These are phyloP conservation scores for Psophocarpus tetragonolobus DNA, from an alignment of 306 rosid genomes.

Conservation along the genomic window DNA sequence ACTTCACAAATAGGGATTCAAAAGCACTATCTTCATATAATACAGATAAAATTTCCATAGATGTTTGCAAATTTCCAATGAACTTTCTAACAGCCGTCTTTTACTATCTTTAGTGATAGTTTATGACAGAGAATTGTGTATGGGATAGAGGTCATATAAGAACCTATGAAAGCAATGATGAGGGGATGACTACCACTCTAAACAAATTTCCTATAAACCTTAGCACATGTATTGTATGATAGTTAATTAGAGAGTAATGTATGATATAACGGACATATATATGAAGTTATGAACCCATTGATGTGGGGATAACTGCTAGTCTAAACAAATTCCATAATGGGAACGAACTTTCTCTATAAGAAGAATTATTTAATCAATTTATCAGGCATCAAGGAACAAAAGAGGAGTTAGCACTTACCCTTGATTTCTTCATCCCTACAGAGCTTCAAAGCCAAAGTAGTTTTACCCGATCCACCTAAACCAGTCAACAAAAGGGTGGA, in stretches of 20 bases:
- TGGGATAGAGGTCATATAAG: neutral
- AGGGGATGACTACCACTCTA: neutral
- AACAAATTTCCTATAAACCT: neutral
- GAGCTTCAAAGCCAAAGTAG: slow-evolving; percentile 50
- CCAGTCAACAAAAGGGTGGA: slow-evolving; percentile 45
- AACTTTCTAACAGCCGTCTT: neutral
- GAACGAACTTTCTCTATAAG: neutral
- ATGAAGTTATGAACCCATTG: neutral
- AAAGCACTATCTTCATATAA: neutral
- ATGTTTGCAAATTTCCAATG: neutral
- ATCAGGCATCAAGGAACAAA: neutral
- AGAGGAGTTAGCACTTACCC: slow-evolving; percentile 30
- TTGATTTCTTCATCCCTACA: slow-evolving; percentile 45
- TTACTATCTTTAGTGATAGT: neutral
- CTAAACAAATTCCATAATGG: neutral
- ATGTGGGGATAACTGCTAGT: neutral
- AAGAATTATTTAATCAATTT: neutral
- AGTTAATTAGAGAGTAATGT: neutral
- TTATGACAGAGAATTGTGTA: neutral
- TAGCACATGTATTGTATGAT: too few species aligned
- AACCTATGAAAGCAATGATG: neutral
- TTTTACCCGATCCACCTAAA: slow-evolving; percentile 56
- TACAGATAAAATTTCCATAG: neutral
- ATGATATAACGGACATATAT: neutral
- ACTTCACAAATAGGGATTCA: neutral